Conservation (phyloP, 257 asterid species). For the Datura wrightii region DNA sequence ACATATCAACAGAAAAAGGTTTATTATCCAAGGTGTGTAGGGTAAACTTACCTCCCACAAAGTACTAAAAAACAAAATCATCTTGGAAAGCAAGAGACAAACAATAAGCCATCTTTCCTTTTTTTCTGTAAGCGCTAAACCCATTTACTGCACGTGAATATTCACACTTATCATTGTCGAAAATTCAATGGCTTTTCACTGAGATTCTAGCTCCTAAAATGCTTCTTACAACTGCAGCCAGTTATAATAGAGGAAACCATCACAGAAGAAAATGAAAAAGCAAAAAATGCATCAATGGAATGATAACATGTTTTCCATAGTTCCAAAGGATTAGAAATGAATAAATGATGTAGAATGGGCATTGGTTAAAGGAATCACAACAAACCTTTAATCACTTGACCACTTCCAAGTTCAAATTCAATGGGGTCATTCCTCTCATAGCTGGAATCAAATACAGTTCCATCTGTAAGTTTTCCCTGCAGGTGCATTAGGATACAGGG, state of each 20-base stretch:
- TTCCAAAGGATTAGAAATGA: slow-evolving; percentile 24
- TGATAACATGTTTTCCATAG: slow-evolving; percentile 1
- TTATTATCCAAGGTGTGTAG: background rate
- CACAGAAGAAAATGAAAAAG: background rate
- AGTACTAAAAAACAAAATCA: background rate
- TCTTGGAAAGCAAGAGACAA: slow-evolving; percentile 11
- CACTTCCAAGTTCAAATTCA: slow-evolving; percentile 89
- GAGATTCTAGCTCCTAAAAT: slow-evolving; percentile 4
- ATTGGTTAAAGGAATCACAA: background rate
- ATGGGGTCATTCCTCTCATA: slow-evolving; percentile 94
- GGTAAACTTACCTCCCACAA: background rate
- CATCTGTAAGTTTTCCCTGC: slow-evolving; percentile 98
- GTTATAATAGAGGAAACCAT: background rate
- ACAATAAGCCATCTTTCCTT: slow-evolving; percentile 23
- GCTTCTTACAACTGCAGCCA: background rate
- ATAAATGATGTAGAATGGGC: slow-evolving; percentile 26
- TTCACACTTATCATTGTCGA: background rate
- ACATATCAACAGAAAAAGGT: background rate
- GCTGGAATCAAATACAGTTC: slow-evolving; percentile 96
- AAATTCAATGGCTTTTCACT: background rate
- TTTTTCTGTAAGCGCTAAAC: background rate
- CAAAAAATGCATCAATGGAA: background rate
- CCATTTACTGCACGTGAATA: background rate
- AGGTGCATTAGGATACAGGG: slow-evolving; percentile 28
- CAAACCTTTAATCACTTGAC: slow-evolving; percentile 93